Evolutionary conservation across 306 rosid genomes (phyloP), one percentile per base, ranked within the genome.

Genomic region (Cajanus cajan): DNA sequence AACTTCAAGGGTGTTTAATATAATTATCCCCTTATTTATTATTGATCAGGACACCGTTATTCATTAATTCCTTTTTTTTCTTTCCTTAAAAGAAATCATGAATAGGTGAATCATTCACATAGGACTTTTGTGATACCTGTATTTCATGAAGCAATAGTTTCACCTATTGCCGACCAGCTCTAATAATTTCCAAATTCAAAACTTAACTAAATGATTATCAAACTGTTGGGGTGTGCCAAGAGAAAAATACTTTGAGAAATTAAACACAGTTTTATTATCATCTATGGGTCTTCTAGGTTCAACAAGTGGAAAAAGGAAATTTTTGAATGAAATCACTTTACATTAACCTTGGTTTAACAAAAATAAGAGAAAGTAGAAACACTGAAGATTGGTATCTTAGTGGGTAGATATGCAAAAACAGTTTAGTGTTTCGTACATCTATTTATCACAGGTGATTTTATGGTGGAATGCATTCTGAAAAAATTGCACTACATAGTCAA

Each of bases 141-240:
- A 68, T 40, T 76, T 69, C 45, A 22, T 36, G 36, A 59, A 68
- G 25, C 34, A 57, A 21, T 58, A 16, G 64, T 80, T 63, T 67
- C 55, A 34, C 65, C 22, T 34, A 28, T 54, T 64, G 18, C 18
- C 8, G 28, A 47, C 18, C 3, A 36, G 76, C 25, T 34, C 54
- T 7, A 9, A 39, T 15, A 31, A 31, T 65, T 65, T 65, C 62
- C 54, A 43, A 40, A 66, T 47, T 65, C 0, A 24, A 51, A 39
- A 64, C 6, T 21, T 28, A 33, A 24, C 54, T 63, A 41, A 54
- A 12, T 64, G 14, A 52, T 41, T 41, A 16, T 63, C 15, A 15
- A 62, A 37, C 34, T 71, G 36, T 47, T n/a, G 16, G 62, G 19
- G 14, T 33, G 24, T 66, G 68, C 33, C 57, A 7, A 50, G 16